Percentiles rank a stretch among this genome's conserved stretches.
Conservation (phyloP, 441 rosid genomes). For the Cnidoscolus chayamansa region DNA sequence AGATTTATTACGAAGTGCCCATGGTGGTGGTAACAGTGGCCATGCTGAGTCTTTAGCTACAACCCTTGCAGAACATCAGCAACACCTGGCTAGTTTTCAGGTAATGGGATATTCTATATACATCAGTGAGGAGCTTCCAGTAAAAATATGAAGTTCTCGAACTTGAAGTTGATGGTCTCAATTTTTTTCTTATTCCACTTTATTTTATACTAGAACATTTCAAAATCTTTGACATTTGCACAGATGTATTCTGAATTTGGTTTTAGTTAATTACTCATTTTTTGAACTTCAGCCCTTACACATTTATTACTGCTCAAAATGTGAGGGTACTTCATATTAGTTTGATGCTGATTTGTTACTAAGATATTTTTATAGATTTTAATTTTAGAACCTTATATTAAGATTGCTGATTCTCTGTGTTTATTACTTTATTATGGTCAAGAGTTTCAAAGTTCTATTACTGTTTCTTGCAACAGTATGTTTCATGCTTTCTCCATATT, state of each 20-base stretch:
- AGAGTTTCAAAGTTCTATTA: neutral
- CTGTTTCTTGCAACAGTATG: neutral
- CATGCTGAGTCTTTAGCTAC: slow-evolving; percentile 91
- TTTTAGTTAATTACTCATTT: slow-evolving; percentile 8
- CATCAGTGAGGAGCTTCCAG: neutral
- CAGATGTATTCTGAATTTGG: neutral
- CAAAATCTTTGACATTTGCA: neutral
- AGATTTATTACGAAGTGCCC: slow-evolving; percentile 71
- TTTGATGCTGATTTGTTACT: neutral
- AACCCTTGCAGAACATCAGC: slow-evolving; percentile 93
- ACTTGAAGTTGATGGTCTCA: slow-evolving; percentile 3
- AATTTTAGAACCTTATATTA: slow-evolving; percentile 6
- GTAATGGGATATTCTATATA: slow-evolving; percentile 34
- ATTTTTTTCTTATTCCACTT: slow-evolving; percentile 5
- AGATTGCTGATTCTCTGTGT: neutral
- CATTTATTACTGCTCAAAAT: neutral
- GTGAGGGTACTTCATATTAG: neutral
- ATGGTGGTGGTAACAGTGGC: slow-evolving; percentile 74
- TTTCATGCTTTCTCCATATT: neutral
- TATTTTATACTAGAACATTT: slow-evolving; percentile 16
- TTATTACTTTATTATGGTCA: neutral
- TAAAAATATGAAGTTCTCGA: slow-evolving; percentile 6
- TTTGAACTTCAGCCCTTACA: neutral
- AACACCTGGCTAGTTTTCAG: slow-evolving; percentile 98
- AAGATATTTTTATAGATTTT: neutral